Percentiles rank a stretch among this genome's conserved stretches.
Conservation (phyloP, 306 rosid genomes). For the Abrus precatorius region DNA sequence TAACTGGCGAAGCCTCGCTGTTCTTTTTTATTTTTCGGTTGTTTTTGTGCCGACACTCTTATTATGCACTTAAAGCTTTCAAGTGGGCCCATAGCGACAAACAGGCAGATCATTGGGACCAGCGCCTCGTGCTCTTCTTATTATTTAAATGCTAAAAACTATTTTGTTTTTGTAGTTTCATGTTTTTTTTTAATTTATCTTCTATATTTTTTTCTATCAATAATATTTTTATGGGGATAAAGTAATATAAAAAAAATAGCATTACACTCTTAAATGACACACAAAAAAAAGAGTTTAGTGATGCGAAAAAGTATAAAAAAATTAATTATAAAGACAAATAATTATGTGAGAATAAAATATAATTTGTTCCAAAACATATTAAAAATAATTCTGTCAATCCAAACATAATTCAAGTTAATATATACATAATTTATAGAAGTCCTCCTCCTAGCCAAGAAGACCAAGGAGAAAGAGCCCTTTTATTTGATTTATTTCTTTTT, state of each 20-base stretch:
- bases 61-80: background rate
- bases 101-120: background rate
- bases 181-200: too few species aligned
- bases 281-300: too few species aligned
- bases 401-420: background rate
- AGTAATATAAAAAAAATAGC: too few species aligned
- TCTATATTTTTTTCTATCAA: too few species aligned
- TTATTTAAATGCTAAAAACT: background rate
- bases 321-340: too few species aligned
- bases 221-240: too few species aligned
- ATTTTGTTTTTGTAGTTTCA: too few species aligned
- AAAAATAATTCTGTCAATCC: background rate
- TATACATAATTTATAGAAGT: background rate
- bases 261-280: too few species aligned
- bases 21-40: too few species aligned
- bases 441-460: background rate
- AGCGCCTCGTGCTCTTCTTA: background rate
- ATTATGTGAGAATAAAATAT: too few species aligned
- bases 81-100: background rate
- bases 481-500: background rate
- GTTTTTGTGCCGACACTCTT: background rate
- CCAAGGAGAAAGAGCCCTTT: background rate
- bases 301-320: too few species aligned
- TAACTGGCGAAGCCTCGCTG: background rate
- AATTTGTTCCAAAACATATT: background rate